Evolutionary conservation across 148 eudicot species (phyloP).

Genomic region (Bassia scoparia): DNA sequence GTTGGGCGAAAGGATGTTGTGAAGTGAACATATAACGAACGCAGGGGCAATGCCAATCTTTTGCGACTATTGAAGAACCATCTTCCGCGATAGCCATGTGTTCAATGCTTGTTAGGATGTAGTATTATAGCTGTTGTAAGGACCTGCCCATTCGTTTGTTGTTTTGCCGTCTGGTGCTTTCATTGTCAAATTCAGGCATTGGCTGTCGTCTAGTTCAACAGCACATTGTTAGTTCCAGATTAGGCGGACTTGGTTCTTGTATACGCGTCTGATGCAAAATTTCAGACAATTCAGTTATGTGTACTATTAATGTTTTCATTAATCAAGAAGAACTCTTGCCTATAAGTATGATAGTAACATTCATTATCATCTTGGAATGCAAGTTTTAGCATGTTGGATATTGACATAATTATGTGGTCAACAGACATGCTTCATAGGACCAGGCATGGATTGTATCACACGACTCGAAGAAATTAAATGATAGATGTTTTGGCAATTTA

Average conservation of each 20-base stretch:
- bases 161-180: neutral
- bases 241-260: neutral
- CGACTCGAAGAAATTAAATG: no score
- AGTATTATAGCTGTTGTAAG: neutral
- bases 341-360: no score
- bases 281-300: no score
- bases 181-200: conserved; percentile 1
- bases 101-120: conserved; percentile 5
- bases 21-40: conserved; percentile 39
- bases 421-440: no score
- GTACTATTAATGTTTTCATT: no score
- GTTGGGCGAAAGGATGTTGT: conserved; percentile 36
- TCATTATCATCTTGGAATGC: no score
- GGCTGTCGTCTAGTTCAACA: neutral
- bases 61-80: conserved; percentile 48
- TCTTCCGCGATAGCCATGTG: conserved; percentile 28
- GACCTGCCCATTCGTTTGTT: neutral
- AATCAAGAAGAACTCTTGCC: no score
- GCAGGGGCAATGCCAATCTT: conserved; percentile 48
- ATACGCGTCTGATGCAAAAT: neutral
- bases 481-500: no score
- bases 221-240: neutral
- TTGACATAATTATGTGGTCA: no score
- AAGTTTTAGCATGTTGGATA: no score
- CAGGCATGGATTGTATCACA: no score